Evolutionary conservation across 352 stramenopile genomes (phyloP).

Genomic region (Chrysophaeum taylorii): DNA sequence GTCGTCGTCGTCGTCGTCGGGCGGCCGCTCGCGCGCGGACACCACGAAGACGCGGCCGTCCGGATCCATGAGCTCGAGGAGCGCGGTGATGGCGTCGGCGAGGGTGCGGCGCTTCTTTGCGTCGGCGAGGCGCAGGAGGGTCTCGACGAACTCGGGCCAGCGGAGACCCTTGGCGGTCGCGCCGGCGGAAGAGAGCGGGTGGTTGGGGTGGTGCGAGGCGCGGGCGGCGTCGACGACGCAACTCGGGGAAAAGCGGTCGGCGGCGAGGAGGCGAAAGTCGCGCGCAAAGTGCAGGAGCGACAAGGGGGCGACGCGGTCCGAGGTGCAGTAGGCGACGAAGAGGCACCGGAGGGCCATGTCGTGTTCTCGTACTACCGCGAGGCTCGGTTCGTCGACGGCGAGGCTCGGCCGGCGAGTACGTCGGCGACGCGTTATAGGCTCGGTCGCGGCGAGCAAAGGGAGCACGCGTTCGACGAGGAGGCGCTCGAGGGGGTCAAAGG

Average conservation of each 20-base stretch:
- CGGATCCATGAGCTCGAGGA: constrained; percentile 8
- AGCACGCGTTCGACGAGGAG: background rate
- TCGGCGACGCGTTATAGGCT: background rate
- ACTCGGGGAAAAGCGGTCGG: background rate
- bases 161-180: background rate
- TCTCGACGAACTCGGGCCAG: constrained; percentile 13
- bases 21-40: background rate
- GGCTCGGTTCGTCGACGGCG: background rate
- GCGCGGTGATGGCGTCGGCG: background rate
- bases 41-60: background rate
- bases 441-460: background rate
- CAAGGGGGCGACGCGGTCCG: background rate
- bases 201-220: background rate
- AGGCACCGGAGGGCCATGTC: constrained; percentile 13
- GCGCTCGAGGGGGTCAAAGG: background rate
- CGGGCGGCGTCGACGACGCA: constrained; percentile 5
- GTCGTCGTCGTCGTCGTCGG: background rate
- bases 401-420: background rate
- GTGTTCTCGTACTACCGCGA: background rate
- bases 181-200: no score
- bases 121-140: background rate
- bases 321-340: constrained; percentile 7
- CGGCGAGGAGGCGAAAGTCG: constrained; percentile 4
- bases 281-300: constrained; percentile 4
- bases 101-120: background rate